A percentile compares a stretch with the other conserved stretches of the same genome.
These are phyloP conservation scores for Mycena rebaudengoi DNA, from an alignment of 768 basidiomycete species.

Conservation along the genomic window DNA sequence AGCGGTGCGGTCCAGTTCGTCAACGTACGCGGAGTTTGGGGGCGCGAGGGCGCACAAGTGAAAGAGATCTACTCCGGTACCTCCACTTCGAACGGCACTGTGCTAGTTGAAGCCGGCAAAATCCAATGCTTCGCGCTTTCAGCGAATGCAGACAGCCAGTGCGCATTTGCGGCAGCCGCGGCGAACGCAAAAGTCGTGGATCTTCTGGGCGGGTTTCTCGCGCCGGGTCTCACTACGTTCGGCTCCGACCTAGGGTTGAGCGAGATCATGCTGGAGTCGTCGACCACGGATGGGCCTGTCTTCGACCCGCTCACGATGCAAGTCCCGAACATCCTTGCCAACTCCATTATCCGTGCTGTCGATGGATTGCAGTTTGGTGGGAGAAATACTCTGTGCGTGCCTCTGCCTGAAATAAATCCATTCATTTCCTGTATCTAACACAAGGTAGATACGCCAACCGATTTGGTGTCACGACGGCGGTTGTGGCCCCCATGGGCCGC, in stretches of 20 bases:
- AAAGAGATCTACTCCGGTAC: too few species aligned
- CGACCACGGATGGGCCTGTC: slow-evolving; percentile 72
- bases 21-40: slow-evolving; percentile 56
- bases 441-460: slow-evolving; percentile 71
- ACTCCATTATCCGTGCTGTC: slow-evolving; percentile 62
- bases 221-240: slow-evolving; percentile 69
- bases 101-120: not conserved
- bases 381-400: slow-evolving; percentile 59
- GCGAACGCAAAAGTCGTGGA: slow-evolving; percentile 48
- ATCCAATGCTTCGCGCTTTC: not conserved
- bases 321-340: slow-evolving; percentile 44
- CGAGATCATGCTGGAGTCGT: slow-evolving; percentile 71
- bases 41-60: too few species aligned
- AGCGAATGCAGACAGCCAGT: not conserved
- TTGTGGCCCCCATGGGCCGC: slow-evolving; percentile 63
- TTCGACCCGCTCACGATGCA: slow-evolving; percentile 54
- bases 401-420: slow-evolving; percentile 21
- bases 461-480: slow-evolving; percentile 74
- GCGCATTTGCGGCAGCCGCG: not conserved
- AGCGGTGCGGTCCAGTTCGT: slow-evolving; percentile 57
- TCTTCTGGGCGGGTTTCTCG: slow-evolving; percentile 69
- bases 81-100: not conserved
- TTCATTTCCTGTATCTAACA: not conserved
- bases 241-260: slow-evolving; percentile 72
- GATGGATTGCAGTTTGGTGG: slow-evolving; percentile 69